Evolutionary conservation across 306 rosid genomes (phyloP), one percentile per base, ranked within the genome.

Genomic region (Inga laurina): DNA sequence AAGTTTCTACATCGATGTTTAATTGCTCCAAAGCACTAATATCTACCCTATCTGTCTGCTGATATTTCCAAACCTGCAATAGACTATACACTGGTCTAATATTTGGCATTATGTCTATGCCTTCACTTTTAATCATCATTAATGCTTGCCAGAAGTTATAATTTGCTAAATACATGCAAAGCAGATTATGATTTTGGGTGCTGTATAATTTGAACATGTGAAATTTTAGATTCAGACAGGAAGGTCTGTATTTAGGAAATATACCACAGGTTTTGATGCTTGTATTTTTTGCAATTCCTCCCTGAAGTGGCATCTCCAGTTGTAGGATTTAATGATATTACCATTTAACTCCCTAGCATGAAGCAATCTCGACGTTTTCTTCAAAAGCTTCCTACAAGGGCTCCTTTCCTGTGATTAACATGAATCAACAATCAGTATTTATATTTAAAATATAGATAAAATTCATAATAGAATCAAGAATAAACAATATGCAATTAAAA

Each of bases 21-120:
- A 91, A 70, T 73, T 91, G 91, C 79, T 92, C 93, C 93, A 96
- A 79, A 64, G 90, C 97, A 79, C 88, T 80, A 86, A 91, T 88
- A 84, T 80, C 87, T 24, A 87, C 73, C 76, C 74, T 85, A 65
- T 88, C 83, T 16, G 90, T 87, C 59, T 86, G 93, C 61, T 44
- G 71, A 61, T 91, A 96, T 70, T 86, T 93, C 99, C 99, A 93
- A 4, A 93, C 91, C 99, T 96, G 88, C 81, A 91, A 27, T 52
- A 51, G 51, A 74, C 46, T 15, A 76, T 14, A 67, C 7, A 57
- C 13, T 46, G 48, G 73, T 22, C 39, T 76, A 69, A 80, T 14
- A 9, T 21, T 62, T 12, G 64, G 39, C 8, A 81, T 74, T 15
- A 15, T 39, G 44, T 18, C 18, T 59, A 4, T 22, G 34, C 34